Conservation (phyloP, 2,329 filamentous ascomycete genomes). For the Xylariaceae sp. region DNA sequence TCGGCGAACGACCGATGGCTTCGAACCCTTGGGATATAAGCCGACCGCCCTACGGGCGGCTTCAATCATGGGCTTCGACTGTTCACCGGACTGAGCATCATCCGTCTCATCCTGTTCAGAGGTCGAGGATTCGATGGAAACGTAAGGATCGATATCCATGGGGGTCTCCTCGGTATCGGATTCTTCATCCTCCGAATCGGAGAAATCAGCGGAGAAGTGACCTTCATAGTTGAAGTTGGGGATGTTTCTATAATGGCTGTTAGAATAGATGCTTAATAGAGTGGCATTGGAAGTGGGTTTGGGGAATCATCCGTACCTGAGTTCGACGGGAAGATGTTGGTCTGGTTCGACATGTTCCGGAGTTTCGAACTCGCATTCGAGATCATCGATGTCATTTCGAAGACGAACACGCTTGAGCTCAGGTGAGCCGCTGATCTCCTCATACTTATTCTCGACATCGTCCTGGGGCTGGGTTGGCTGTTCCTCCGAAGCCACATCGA, state of each 20-base stretch:
- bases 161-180: slow-evolving; percentile 8
- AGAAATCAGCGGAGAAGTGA: slow-evolving; percentile 7
- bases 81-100: too few relatives aligned
- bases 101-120: not conserved
- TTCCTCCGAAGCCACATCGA: not conserved
- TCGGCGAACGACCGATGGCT: not conserved
- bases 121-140: slow-evolving; percentile 1
- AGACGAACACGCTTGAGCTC: too few relatives aligned
- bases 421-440: too few relatives aligned
- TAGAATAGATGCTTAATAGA: too few relatives aligned
- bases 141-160: slow-evolving; percentile 11
- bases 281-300: too few relatives aligned
- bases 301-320: too few relatives aligned
- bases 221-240: slow-evolving; percentile 14
- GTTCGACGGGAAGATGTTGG: too few relatives aligned
- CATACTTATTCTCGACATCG: not conserved
- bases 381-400: too few relatives aligned
- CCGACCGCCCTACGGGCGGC: slow-evolving; percentile 15
- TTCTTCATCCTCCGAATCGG: slow-evolving; percentile 10
- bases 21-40: slow-evolving; percentile 9
- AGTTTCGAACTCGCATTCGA: too few relatives aligned
- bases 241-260: not conserved
- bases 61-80: not conserved
- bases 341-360: too few relatives aligned
- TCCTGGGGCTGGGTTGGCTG: not conserved